phyloP scores from a whole-genome alignment of 768 basidiomycete genomes.

The Xerocomus brunneocitrinus region DNA sequence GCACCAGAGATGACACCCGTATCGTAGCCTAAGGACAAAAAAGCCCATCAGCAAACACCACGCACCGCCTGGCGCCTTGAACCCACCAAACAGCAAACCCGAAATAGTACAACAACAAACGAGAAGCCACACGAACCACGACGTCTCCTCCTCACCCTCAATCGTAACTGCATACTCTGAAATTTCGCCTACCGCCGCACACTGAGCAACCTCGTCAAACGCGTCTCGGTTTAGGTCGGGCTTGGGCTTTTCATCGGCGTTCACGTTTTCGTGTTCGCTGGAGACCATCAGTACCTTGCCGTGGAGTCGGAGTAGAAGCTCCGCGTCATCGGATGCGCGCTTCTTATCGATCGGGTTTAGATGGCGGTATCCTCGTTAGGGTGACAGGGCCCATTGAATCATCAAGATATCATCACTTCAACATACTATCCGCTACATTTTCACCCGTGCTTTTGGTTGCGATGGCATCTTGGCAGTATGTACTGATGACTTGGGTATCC shows the following conservation, averaged over 20 bases:
- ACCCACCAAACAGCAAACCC: conserved; percentile 68
- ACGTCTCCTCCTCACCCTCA: conserved; percentile 63
- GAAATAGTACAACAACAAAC: conserved; percentile 73
- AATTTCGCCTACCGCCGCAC: conserved; percentile 41
- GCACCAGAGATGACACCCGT: conserved; percentile 80
- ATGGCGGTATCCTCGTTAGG: not conserved
- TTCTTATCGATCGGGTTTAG: not conserved
- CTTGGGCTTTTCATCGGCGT: conserved; percentile 3
- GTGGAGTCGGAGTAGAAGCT: not conserved
- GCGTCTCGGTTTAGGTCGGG: not conserved
- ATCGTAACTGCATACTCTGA: conserved; percentile 56
- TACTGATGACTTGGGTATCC: no score
- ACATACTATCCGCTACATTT: not conserved
- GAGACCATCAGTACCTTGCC: not conserved
- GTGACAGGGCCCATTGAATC: not conserved
- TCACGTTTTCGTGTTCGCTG: not conserved
- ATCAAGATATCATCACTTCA: not conserved
- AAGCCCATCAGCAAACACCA: not conserved
- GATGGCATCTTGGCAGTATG: no score
- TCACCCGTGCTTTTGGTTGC: no score
- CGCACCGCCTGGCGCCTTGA: not conserved
- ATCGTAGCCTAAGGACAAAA: conserved; percentile 55
- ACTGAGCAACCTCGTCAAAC: conserved; percentile 16
- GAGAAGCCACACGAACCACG: conserved; percentile 75
- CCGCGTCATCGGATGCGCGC: not conserved